Evolutionary conservation across 139 green algal genomes (phyloP).

Genomic region (Coccomyxa sp.): DNA sequence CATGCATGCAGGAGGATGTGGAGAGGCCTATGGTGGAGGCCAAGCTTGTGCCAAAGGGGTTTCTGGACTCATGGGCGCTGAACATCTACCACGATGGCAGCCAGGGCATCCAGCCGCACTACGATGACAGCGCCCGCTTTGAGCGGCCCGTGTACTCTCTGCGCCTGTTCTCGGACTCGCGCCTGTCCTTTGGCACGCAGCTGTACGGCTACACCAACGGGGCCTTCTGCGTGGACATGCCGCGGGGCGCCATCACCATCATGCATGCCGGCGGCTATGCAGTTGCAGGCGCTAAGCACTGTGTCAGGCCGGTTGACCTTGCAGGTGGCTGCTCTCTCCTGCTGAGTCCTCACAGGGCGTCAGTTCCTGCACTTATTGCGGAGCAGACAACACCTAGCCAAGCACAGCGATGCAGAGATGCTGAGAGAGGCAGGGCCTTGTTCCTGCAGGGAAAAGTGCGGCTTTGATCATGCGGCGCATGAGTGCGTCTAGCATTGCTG

Average conservation of each 20-base stretch:
- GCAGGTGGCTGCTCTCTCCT: constrained; percentile 4
- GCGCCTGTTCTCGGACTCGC: constrained; percentile 62
- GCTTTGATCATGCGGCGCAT: constrained; percentile 61
- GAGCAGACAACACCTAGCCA: not conserved
- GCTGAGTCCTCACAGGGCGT: not conserved
- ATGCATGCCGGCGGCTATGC: constrained; percentile 61
- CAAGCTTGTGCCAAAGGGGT: constrained; percentile 33
- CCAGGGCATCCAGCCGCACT: constrained; percentile 73
- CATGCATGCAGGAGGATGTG: constrained; percentile 33
- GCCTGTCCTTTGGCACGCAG: constrained; percentile 66
- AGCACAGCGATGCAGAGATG: not conserved
- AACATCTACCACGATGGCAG: constrained; percentile 77
- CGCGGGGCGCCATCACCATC: constrained; percentile 60
- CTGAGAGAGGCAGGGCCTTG: not conserved
- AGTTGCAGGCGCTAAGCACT: constrained; percentile 69
- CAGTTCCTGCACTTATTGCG: not conserved
- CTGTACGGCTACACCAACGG: constrained; percentile 70
- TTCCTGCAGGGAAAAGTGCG: constrained; percentile 50
- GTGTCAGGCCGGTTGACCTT: constrained; percentile 67
- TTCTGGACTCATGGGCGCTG: constrained; percentile 48
- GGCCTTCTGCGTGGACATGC: constrained; percentile 68
- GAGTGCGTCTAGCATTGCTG: constrained; percentile 15
- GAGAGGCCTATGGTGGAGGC: constrained; percentile 44
- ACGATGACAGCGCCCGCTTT: constrained; percentile 63
- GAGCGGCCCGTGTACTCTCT: constrained; percentile 54